Evolutionary conservation across 306 rosid species (phyloP).

Genomic region (Oxytropis ochrocephala): DNA sequence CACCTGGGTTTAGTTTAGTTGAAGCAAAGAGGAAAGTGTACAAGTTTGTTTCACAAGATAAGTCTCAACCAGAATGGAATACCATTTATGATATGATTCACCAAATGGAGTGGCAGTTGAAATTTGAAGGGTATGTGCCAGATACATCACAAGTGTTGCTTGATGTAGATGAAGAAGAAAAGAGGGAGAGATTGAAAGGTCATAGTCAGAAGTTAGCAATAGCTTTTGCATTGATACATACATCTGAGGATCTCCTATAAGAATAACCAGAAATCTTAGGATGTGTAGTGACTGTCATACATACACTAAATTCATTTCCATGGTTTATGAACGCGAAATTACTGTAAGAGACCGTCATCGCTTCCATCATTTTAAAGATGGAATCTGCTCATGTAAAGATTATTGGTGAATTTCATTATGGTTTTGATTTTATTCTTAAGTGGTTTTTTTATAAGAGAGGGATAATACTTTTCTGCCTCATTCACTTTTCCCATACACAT

Average conservation of each 20-base stretch:
- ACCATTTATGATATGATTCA: constrained; percentile 61
- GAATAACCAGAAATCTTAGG: constrained; percentile 71
- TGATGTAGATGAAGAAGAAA: constrained; percentile 74
- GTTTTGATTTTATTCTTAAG: not conserved
- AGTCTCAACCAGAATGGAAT: constrained; percentile 36
- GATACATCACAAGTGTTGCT: constrained; percentile 70
- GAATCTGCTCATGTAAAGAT: constrained; percentile 74
- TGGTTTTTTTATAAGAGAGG: constrained; percentile 1
- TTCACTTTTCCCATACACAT: not conserved
- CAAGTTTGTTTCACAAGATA: constrained; percentile 82
- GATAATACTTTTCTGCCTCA: not conserved
- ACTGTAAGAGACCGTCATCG: constrained; percentile 55
- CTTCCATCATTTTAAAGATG: constrained; percentile 88
- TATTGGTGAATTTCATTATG: constrained; percentile 50
- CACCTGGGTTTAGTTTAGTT: constrained; percentile 65
- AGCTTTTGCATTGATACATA: constrained; percentile 70
- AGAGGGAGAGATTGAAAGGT: constrained; percentile 62
- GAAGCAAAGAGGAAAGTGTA: constrained; percentile 55
- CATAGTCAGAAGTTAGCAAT: constrained; percentile 85
- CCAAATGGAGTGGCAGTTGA: constrained; percentile 97
- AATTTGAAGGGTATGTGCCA: constrained; percentile 70
- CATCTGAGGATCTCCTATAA: constrained; percentile 55
- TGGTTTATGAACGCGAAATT: constrained; percentile 58
- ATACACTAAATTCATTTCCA: constrained; percentile 62
- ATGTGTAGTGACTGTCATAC: constrained; percentile 84